Conservation (phyloP, 2,329 filamentous ascomycete species). For the Xylaria sp. region DNA sequence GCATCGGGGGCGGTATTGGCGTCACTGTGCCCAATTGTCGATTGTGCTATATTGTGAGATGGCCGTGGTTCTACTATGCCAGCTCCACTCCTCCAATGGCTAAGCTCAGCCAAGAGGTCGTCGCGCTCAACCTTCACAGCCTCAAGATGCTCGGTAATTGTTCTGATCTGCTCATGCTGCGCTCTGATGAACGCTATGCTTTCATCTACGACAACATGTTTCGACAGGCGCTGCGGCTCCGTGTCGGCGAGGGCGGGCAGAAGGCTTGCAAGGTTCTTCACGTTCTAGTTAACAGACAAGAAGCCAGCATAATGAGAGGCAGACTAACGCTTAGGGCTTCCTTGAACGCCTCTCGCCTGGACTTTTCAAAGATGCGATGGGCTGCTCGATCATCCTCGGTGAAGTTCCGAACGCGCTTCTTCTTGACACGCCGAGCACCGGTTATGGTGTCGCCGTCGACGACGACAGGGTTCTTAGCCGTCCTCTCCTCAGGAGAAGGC, state of each 20-base stretch:
- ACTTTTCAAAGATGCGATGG: constrained; percentile 49
- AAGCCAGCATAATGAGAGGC: not conserved
- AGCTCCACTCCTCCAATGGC: constrained; percentile 32
- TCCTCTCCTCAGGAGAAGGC: constrained; percentile 25
- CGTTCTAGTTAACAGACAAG: constrained; percentile 15
- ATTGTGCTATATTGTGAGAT: constrained; percentile 7
- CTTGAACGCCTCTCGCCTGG: constrained; percentile 49
- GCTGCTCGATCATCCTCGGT: constrained; percentile 49
- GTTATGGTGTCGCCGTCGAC: constrained; percentile 8
- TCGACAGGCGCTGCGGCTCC: constrained; percentile 46
- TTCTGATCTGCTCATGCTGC: constrained; percentile 34
- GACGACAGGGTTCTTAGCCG: constrained; percentile 12
- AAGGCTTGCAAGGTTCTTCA: constrained; percentile 45
- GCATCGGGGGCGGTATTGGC: constrained; percentile 8
- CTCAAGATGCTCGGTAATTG: constrained; percentile 25
- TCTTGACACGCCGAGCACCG: constrained; percentile 31
- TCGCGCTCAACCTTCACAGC: constrained; percentile 30
- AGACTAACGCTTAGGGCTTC: constrained; percentile 44
- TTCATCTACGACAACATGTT: constrained; percentile 48
- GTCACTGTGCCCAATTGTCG: constrained; percentile 9
- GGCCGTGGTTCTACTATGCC: constrained; percentile 34
- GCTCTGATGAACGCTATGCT: constrained; percentile 42
- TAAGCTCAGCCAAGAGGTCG: constrained; percentile 31
- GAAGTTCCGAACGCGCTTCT: constrained; percentile 47
- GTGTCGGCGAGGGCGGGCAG: constrained; percentile 43